phyloP scores from a whole-genome alignment of 2,329 filamentous ascomycete species.

The Magnaporthiopsis incrustans region DNA sequence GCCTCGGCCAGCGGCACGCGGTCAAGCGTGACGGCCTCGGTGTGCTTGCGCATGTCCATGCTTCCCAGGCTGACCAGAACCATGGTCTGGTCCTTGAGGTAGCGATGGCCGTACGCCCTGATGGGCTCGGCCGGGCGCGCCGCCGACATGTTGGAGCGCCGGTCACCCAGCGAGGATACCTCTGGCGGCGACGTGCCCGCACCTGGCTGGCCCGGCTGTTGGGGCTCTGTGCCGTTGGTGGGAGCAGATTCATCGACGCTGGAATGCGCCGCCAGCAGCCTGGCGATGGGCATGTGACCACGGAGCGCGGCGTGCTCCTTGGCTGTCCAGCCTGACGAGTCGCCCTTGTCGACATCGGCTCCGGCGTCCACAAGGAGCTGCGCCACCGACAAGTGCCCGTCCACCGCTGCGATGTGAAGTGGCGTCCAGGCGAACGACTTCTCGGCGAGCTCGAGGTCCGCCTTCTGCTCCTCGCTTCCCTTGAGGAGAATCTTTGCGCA shows the following conservation, averaged over 20 bases:
- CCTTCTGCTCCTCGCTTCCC: conserved; percentile 62
- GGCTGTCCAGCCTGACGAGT: conserved; percentile 89
- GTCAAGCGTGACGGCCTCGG: conserved; percentile 77
- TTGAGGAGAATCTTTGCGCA: conserved; percentile 71
- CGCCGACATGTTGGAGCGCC: conserved; percentile 41
- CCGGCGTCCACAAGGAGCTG: conserved; percentile 71
- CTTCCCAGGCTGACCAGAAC: conserved; percentile 87
- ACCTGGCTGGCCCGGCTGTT: not conserved
- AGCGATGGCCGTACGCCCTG: conserved; percentile 93
- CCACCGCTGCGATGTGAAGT: conserved; percentile 86
- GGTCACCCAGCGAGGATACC: conserved; percentile 52
- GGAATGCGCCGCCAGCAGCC: conserved; percentile 53
- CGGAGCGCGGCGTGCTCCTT: conserved; percentile 87
- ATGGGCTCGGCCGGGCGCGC: conserved; percentile 63
- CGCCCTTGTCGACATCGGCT: conserved; percentile 63
- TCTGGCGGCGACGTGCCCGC: conserved; percentile 37
- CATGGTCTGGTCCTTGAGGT: conserved; percentile 81
- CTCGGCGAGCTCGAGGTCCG: conserved; percentile 69
- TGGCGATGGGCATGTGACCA: conserved; percentile 77
- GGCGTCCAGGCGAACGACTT: conserved; percentile 90
- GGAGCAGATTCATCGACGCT: conserved; percentile 16
- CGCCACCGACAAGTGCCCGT: conserved; percentile 70
- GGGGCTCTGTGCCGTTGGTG: conserved; percentile 10
- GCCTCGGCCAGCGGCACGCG: conserved; percentile 80
- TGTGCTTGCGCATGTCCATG: conserved; percentile 82